Percentiles rank a stretch among this genome's conserved stretches.
phyloP scores from a whole-genome alignment of 768 basidiomycete species.

The Hypholoma sublateritium region DNA sequence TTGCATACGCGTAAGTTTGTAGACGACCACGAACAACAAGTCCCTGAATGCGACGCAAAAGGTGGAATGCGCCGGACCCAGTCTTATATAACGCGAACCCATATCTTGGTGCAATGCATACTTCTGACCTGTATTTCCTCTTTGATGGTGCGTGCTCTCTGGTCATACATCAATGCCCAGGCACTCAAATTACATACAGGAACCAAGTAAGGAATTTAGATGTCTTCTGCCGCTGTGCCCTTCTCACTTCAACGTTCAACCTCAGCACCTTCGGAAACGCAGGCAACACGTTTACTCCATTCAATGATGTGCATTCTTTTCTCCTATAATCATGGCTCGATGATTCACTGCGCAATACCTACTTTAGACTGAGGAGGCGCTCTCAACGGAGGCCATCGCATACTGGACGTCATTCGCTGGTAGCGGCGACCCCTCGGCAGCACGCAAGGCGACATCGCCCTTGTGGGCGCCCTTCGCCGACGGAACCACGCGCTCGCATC shows the following conservation, averaged over 20 bases:
- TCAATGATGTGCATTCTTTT: slow-evolving; percentile 31
- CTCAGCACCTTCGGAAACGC: slow-evolving; percentile 29
- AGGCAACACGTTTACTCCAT: slow-evolving; percentile 33
- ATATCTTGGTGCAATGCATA: slow-evolving; percentile 41
- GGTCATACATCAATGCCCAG: background rate
- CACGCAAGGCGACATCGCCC: slow-evolving; percentile 22
- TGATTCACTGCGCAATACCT: background rate
- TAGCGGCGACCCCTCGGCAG: slow-evolving; percentile 25
- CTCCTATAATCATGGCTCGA: background rate
- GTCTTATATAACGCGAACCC: slow-evolving; percentile 34
- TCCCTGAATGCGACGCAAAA: slow-evolving; percentile 7
- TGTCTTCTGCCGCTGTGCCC: background rate
- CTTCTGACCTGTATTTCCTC: slow-evolving; percentile 42
- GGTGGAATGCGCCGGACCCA: slow-evolving; percentile 45
- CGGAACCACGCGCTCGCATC: slow-evolving; percentile 12
- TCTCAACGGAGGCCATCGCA: slow-evolving; percentile 39
- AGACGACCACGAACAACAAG: background rate
- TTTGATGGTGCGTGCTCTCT: slow-evolving; percentile 35
- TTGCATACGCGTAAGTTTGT: slow-evolving; percentile 29
- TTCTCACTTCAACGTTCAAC: background rate
- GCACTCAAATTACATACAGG: slow-evolving; percentile 15
- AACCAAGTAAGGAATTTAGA: slow-evolving; percentile 23
- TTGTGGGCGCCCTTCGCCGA: slow-evolving; percentile 24
- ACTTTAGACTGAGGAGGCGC: slow-evolving; percentile 32
- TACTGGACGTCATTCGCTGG: slow-evolving; percentile 46